These are phyloP conservation scores for Onygenales sp. DNA, from an alignment of 2,329 filamentous ascomycete genomes.

Conservation along the genomic window DNA sequence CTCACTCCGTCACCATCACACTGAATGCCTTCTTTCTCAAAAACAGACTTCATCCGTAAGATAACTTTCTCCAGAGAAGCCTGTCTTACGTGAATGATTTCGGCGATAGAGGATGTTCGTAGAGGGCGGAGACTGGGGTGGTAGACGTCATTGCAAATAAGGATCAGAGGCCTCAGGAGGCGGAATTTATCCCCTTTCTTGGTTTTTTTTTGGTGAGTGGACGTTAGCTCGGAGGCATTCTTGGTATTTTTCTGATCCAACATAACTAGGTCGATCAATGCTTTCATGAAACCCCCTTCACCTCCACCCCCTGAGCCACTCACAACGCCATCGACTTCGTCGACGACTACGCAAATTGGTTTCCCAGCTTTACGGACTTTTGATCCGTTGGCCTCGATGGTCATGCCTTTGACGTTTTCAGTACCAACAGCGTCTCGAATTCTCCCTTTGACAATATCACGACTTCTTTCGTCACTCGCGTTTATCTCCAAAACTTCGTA, in stretches of 20 bases:
- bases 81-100: conserved; percentile 85
- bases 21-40: conserved; percentile 77
- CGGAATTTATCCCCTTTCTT: conserved; percentile 81
- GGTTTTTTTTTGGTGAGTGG: conserved; percentile 40
- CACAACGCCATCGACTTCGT: conserved; percentile 93
- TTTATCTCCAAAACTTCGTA: conserved; percentile 98
- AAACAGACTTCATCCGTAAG: conserved; percentile 68
- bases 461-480: conserved; percentile 87
- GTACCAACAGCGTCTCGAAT: conserved; percentile 90
- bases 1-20: conserved; percentile 85
- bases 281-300: conserved; percentile 92
- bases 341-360: conserved; percentile 87
- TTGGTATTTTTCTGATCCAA: conserved; percentile 73
- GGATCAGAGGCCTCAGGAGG: conserved; percentile 74
- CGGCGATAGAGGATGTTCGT: conserved; percentile 73
- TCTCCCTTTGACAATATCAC: conserved; percentile 78
- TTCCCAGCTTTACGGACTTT: conserved; percentile 62
- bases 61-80: conserved; percentile 81
- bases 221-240: conserved; percentile 15
- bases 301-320: conserved; percentile 61
- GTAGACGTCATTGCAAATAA: conserved; percentile 97
- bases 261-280: conserved; percentile 79
- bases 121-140: conserved; percentile 79
- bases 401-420: conserved; percentile 72
- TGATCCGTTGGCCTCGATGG: conserved; percentile 36